These are phyloP conservation scores for Colletotrichum sp. DNA, from an alignment of 2,329 filamentous ascomycete species.

Conservation along the genomic window DNA sequence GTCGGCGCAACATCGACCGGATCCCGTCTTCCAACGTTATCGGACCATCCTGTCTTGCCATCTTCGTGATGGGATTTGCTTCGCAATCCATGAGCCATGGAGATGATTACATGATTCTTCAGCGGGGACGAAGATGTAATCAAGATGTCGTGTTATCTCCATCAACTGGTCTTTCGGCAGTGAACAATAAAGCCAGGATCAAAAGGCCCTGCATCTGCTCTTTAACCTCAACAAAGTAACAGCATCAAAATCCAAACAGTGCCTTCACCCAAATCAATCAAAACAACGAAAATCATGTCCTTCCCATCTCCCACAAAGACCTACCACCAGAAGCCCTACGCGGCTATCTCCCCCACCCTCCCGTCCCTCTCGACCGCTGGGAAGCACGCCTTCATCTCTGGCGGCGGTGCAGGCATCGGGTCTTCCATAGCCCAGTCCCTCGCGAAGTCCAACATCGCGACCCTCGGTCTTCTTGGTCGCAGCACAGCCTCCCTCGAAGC, in stretches of 20 bases:
- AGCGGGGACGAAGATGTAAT: fast-evolving
- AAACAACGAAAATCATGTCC: not conserved
- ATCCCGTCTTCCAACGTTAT: not conserved
- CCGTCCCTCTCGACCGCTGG: constrained; percentile 30
- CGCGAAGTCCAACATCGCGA: constrained; percentile 45
- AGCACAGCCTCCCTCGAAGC: constrained; percentile 24
- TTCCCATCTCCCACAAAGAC: constrained; percentile 23
- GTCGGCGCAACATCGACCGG: not conserved
- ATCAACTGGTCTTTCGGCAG: fast-evolving
- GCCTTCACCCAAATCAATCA: fast-evolving
- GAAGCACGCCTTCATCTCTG: constrained; percentile 57
- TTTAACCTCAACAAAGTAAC: not conserved
- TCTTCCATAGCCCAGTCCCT: constrained; percentile 46
- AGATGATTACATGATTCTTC: not conserved
- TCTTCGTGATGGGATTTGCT: not conserved
- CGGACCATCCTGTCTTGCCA: not conserved
- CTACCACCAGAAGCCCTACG: constrained; percentile 24
- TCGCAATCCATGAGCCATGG: fast-evolving
- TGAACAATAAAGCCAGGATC: not conserved
- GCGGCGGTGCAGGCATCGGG: constrained; percentile 57
- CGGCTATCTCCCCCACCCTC: constrained; percentile 26
- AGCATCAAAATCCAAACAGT: fast-evolving
- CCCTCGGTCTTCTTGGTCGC: constrained; percentile 51
- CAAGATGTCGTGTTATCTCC: fast-evolving
- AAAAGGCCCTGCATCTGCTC: not conserved